Base-by-base conservation (phyloP, 176 grass and related monocot species). In the Hyparrhenia diplandra region DNA sequence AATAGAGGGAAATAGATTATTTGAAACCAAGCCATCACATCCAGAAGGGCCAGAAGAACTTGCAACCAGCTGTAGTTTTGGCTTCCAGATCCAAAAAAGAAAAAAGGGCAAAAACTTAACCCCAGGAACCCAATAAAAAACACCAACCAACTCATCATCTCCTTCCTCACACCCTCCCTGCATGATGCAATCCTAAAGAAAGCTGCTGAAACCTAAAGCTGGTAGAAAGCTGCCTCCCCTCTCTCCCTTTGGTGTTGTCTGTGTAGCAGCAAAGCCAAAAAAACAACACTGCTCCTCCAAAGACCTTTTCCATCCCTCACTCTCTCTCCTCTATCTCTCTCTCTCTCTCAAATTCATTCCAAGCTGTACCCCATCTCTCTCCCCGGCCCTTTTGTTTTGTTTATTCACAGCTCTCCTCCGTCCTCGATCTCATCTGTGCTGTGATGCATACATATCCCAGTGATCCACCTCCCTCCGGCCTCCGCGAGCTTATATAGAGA, bases 201-300 rank as follows among this genome's bases (percentile, higher is more conserved):
- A 88, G 85, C 85, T 88, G 82, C 73, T 91, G 72, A 89, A 85
- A 88, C 85, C 78, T 88, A 90, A 86, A 88, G 92, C 83, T 84
- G 86, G 87, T 88, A 66, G 75, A 88, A 90, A 91, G 92, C 83
- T 88, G 86, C 83, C 65, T 81, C 76, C 64, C 75, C 41, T 63
- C 41, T 74, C 58, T 30, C 45, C 77, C 66, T 73, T 64, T 80
- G 85, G 82, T 81, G 81, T 84, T 90, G 84, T 85, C 67, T 69
- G 67, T 73, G 85, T 61, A 71, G 77, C 29, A 78, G 64, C 76
- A 64, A 88, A 87, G 78, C 85, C 82, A 61, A 83, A n/a, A 74
- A 86, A 88, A 67, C 40, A 84, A 86, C 76, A 58, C 71, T 73
- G 60, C 42, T 88, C 72, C 42, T 88, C 67, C 47, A 80, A 55